Base-by-base conservation (phyloP, 495 filamentous ascomycete species). In the Pyronema omphalodes region DNA sequence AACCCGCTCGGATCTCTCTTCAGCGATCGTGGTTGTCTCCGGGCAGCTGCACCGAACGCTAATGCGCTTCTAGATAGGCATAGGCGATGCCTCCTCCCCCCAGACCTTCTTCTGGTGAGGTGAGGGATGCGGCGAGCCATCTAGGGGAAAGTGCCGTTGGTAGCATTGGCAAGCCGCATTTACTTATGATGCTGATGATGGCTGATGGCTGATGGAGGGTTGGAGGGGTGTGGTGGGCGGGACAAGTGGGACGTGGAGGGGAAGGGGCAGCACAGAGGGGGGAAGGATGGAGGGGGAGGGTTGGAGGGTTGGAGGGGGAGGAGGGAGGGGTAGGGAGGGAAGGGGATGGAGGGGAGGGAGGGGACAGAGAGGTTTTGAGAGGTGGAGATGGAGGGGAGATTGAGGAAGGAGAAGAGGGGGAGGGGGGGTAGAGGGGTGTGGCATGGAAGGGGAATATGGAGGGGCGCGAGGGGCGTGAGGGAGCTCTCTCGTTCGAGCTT, bases 121-220 rank as follows among this genome's bases (percentile, higher is more conserved):
- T 41, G 39, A 41, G 39, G 39, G 39, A 41, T 41, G 39, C 39
- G 39, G 39, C 11, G 39, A 41, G 39, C 39, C 39, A 41, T 41
- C 39, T 41, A 41, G 39, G 15, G 39, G 39, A 41, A 29, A 41
- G 11, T 41, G 39, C 15, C 11, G 39, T 41, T 41, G 39, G 39
- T 41, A 41, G 2, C 39, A 41, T 12, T 41, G 1, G 15, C 39
- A 41, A 41, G 39, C 39, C 39, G 39, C 39, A 41, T 12, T 17
- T 41, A 41, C n/a, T n/a, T n/a, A n/a, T n/a, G n/a, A n/a, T n/a
- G n/a, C n/a, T n/a, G n/a, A n/a, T 41, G 39, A 41, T 47, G 44
- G 44, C 14, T 47, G 44, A 47, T 47, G 23, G 23, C 23, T 29
- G 44, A 47, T 47, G 17, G 54, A 59, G 54, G 58, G 58, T 3